These are phyloP conservation scores for Phytophthora foliorum DNA, from an alignment of 352 stramenopile genomes.

Conservation along the genomic window DNA sequence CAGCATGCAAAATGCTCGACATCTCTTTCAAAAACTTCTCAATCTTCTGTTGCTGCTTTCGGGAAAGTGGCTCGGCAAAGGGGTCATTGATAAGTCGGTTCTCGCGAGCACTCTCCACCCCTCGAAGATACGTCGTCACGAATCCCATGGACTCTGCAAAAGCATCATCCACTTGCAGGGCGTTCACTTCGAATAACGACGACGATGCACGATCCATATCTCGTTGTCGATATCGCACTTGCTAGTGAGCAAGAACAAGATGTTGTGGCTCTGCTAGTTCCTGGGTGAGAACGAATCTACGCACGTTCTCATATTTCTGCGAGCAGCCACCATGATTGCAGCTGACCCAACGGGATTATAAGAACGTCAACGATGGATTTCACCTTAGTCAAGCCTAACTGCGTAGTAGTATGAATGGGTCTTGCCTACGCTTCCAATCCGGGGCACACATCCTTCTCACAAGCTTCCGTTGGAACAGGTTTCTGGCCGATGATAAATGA, in stretches of 20 bases:
- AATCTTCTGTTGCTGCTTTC: slow-evolving; percentile 34
- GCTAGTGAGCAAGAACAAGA: slow-evolving; percentile 1
- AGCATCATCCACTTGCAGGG: slow-evolving; percentile 22
- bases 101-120: slow-evolving; percentile 36
- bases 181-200: slow-evolving; percentile 21
- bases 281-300: neutral
- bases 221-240: neutral
- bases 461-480: slow-evolving; percentile 6
- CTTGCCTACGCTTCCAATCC: slow-evolving; percentile 5
- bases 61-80: slow-evolving; percentile 41
- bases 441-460: slow-evolving; percentile 23
- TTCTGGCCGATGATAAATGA: slow-evolving; percentile 22
- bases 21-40: slow-evolving; percentile 33
- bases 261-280: slow-evolving; percentile 13
- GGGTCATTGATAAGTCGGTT: slow-evolving; percentile 51
- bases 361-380: neutral
- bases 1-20: slow-evolving; percentile 1
- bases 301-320: slow-evolving; percentile 17
- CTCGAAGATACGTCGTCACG: slow-evolving; percentile 46
- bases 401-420: too few relatives aligned
- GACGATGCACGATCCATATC: slow-evolving; percentile 28
- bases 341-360: neutral
- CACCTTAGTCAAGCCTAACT: neutral
- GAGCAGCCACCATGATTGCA: slow-evolving; percentile 3
- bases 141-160: slow-evolving; percentile 47